These are phyloP conservation scores for Saccharomyces hybrid DNA, from an alignment of 1,139 yeast genomes.

Conservation along the genomic window DNA sequence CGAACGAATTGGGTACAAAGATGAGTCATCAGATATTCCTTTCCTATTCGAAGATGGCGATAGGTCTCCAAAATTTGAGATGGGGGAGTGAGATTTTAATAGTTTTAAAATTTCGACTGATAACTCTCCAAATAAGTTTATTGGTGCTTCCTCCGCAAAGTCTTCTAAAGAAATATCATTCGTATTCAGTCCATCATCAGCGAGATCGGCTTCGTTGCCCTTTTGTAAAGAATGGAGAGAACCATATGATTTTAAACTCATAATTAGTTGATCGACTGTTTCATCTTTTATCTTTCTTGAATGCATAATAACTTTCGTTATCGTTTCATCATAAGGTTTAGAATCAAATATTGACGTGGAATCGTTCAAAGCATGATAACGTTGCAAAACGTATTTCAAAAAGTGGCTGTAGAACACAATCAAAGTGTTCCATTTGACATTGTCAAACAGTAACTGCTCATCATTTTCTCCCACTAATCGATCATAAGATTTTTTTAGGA, in stretches of 20 bases:
- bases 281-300: slow-evolving; percentile 12
- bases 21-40: not conserved
- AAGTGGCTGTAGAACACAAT: slow-evolving; percentile 17
- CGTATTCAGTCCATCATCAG: not conserved
- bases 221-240: not conserved
- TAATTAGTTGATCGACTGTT: slow-evolving; percentile 9
- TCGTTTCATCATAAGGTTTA: slow-evolving; percentile 10
- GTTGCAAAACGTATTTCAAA: slow-evolving; percentile 12
- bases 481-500: slow-evolving; percentile 13
- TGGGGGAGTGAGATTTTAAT: slow-evolving; percentile 3
- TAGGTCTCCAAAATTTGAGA: not conserved
- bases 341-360: not conserved
- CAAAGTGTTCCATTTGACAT: slow-evolving; percentile 18
- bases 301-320: slow-evolving; percentile 8
- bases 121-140: slow-evolving; percentile 4
- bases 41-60: slow-evolving; percentile 1
- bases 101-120: slow-evolving; percentile 2
- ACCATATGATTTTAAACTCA: slow-evolving; percentile 2
- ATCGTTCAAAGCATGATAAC: slow-evolving; percentile 4
- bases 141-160: not conserved
- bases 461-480: slow-evolving; percentile 16
- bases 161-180: not conserved
- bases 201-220: not conserved
- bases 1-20: slow-evolving; percentile 3
- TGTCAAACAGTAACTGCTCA: slow-evolving; percentile 9